Evolutionary conservation across 352 stramenopile genomes (phyloP), one percentile per base, ranked within the genome.

Genomic region (Phytophthora citrophthora): DNA sequence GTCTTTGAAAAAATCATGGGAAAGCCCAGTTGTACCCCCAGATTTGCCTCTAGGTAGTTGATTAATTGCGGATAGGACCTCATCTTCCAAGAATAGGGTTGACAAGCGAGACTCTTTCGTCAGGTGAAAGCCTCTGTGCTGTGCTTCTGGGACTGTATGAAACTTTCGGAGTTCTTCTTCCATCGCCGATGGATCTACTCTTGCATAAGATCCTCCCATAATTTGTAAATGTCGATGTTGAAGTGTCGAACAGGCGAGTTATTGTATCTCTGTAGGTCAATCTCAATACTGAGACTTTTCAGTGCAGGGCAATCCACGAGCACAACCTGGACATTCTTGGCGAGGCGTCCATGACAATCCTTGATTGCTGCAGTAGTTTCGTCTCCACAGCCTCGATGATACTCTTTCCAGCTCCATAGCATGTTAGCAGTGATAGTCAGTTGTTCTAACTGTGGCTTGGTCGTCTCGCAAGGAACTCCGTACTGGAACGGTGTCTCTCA

Each of bases 241-340:
- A 80, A 55, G 8, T 48, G 29, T 1, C 18, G 10, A 39, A 29
- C 65, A 5, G 46, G 1, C 13, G 57, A 64, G 1, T 44, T 20
- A 1, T 50, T 54, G 23, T 63, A 65, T 15, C 65, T 64, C 2
- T 59, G 68, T 4, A 77, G 68, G 24, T 81, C 76, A 20, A 83
- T 60, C 23, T 46, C 59, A 13, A 81, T 46, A 10, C 53, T 66
- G 39, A 83, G 41, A 2, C 46, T 48, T 5, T 23, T 56, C 23
- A 83, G 50, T 3, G 27, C 61, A 26, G 71, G 74, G 15, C 68
- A 83, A 4, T 45, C 64, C 2, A 55, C 38, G 2, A 81, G 54
- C 3, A 58, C 55, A 0, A 49, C 50, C 1, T 23, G 57, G 2
- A 57, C 18, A n/a, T 79, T 41, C 18, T 36, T 71, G 20, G 20